These are phyloP conservation scores for Erodium maritimum DNA, from an alignment of 345 rosid species.

Conservation along the genomic window DNA sequence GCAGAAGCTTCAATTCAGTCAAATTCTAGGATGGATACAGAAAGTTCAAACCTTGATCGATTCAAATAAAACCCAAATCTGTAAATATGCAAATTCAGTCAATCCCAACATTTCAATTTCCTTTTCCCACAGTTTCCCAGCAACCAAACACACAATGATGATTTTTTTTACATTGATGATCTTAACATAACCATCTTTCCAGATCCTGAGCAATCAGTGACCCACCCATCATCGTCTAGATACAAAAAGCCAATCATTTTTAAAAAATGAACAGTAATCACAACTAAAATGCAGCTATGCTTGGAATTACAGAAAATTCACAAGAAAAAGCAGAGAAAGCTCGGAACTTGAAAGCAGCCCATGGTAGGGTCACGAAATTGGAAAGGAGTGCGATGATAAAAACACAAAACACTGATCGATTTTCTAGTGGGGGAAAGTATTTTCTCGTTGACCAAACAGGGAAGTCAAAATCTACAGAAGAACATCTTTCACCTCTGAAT, in stretches of 20 bases:
- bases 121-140: neutral
- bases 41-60: neutral
- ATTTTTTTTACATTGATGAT: neutral
- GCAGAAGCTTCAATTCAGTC: neutral
- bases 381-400: neutral
- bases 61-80: neutral
- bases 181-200: neutral
- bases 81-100: neutral
- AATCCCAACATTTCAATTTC: neutral
- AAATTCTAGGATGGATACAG: no score
- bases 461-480: neutral
- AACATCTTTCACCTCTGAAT: neutral
- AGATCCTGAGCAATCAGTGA: neutral
- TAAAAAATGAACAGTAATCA: neutral
- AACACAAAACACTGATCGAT: neutral
- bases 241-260: neutral
- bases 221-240: neutral
- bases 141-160: neutral
- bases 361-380: neutral
- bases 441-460: neutral
- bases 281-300: neutral
- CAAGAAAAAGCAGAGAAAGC: neutral
- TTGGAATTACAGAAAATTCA: neutral
- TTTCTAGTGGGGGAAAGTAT: neutral
- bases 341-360: neutral